Base-by-base conservation (phyloP, 2,329 filamentous ascomycete species). In the Penicillium sp. region DNA sequence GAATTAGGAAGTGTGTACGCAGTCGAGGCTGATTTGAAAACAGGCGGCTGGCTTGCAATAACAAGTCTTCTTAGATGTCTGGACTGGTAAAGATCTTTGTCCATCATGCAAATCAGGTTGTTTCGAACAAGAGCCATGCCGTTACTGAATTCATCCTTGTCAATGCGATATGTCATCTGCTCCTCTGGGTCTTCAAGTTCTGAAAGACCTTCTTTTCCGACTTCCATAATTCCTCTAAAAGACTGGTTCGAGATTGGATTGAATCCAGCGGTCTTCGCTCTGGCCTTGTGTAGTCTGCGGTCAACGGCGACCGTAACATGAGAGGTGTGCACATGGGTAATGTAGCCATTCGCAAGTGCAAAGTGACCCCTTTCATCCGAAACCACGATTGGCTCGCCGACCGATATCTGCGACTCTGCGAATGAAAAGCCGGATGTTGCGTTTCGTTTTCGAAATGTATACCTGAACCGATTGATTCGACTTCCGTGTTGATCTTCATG, bases 111-210 rank as follows among this genome's bases (percentile, higher is more conserved):
- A 29, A 97, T 82, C 1, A 98, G 78, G 58, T 97, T 98, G 69
- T 95, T 96, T 45, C 93, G 84, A 39, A 95, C 88, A 28, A 86
- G 86, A 3, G 93, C 90, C 88, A 98, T 95, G 48, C 93, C 93
- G 61, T 95, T 97, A 70, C 89, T 95, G 69, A 98, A 98, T 64
- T 98, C 93, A 61, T 98, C 93, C 66, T 96, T 96, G 70, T 98
- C 93, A 4, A 98, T 75, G 25, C 93, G 85, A 61, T 95, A 98
- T 36, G 79, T 68, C 4, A 77, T 74, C 48, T 80, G 72, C 33
- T 79, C 73, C 25, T 75, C 71, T 0, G 70, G 71, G 33, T 73
- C 75, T 50, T 57, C 53, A 25, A 62, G 61, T 11, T 48, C 55
- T 25, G 56, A 52, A 33, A 64, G 49, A 1, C 77, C 80, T 58